Base-by-base conservation (phyloP, 2,329 filamentous ascomycete species). In the Colletotrichum camelliae region DNA sequence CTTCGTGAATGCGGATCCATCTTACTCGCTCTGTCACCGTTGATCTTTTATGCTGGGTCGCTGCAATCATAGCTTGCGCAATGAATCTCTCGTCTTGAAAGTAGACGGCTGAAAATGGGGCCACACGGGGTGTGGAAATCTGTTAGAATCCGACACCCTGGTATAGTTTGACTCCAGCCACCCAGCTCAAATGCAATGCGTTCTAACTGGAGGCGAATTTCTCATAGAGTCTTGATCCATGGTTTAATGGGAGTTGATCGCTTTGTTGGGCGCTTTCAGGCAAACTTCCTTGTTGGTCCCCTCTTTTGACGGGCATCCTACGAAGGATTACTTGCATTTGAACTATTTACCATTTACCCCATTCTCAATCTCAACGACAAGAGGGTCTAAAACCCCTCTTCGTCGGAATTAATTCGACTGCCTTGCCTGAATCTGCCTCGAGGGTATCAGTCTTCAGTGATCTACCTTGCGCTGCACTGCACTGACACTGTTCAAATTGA, bases 31-130 rank as follows among this genome's bases (percentile, higher is more conserved):
- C n/a, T 48, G 18, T 13, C 18, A 48, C 43, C 18, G 43, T n/a
- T 10, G 4, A 21, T 21, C n/a, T 21, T 48, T 21, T 21, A 18
- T 48, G 10, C 18, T 48, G n/a, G 10, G 5, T 48, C 2, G 1
- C 43, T 48, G 43, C n/a, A 12, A 12, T 21, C 7, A 13, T 0
- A 48, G 4, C 43, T 48, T 48, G n/a, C n/a, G n/a, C 43, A 4
- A 48, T 21, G 43, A 13, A 0, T 13, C 43, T 21, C 39, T 43
- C 39, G 43, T 48, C 3, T 48, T 13, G 3, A 48, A 48, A 13
- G 2, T 1, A 7, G 3, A 7, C 9, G 10, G 10, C 43, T 48
- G 5, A 3, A 48, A 0, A 7, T 21, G 1, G 43, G 18, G 5
- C 43, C n/a, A 27, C 1, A 3, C 3, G 5, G 18, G n/a, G n/a